Conservation (phyloP, 305 asterid species). For the Fraxinus platypoda region DNA sequence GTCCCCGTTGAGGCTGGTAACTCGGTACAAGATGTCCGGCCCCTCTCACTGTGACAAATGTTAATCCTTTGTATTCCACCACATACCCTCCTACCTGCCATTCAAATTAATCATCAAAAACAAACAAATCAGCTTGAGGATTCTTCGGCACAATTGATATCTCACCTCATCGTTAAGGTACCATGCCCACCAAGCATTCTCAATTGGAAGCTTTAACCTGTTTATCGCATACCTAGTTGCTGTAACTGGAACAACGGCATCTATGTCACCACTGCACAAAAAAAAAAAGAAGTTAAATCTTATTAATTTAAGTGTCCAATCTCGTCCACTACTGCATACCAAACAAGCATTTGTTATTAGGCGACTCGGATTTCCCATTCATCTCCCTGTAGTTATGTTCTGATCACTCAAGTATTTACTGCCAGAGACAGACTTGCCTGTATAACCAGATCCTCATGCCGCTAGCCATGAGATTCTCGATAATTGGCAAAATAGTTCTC, state of each 20-base stretch:
- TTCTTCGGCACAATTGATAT: background rate
- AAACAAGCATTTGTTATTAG: background rate
- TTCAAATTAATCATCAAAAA: background rate
- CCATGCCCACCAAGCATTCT: conserved; percentile 43
- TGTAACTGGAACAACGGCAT: conserved; percentile 44
- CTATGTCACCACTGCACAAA: conserved; percentile 38
- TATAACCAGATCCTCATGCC: conserved; percentile 39
- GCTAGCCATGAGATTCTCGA: conserved; percentile 29
- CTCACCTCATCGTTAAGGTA: conserved; percentile 37
- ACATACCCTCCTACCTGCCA: conserved; percentile 48
- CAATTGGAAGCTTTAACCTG: conserved; percentile 32
- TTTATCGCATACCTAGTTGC: conserved; percentile 36
- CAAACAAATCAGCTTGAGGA: background rate
- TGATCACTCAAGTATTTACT: background rate
- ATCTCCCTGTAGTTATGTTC: background rate
- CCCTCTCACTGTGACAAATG: conserved; percentile 43
- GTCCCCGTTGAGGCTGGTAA: conserved; percentile 41
- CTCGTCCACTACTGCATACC: background rate
- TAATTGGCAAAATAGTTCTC: conserved; percentile 30
- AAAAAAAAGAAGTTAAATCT: background rate
- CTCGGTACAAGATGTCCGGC: conserved; percentile 44
- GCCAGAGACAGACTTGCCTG: conserved; percentile 7
- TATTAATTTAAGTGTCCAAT: background rate
- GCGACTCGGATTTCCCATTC: background rate
- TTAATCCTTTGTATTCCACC: conserved; percentile 37